Percentiles rank a stretch among this genome's conserved stretches.
These are phyloP conservation scores for Trametes polyzona DNA, from an alignment of 1,284 basidiomycete genomes.

Conservation along the genomic window DNA sequence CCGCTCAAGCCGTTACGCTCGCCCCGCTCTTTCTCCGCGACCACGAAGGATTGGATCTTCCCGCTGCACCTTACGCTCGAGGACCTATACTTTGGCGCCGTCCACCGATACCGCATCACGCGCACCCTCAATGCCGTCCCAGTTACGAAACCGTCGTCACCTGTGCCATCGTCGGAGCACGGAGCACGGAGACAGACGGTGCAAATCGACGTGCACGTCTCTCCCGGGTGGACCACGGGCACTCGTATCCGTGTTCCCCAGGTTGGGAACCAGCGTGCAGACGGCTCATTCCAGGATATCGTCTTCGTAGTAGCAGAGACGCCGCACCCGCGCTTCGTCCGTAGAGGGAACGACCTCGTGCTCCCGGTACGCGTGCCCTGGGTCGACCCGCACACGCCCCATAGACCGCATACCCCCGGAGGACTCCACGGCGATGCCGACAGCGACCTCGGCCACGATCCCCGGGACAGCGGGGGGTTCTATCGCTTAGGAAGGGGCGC, in stretches of 20 bases:
- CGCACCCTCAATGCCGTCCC: conserved; percentile 42
- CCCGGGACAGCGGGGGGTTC: conserved; percentile 8
- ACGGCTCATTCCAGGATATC: conserved; percentile 74
- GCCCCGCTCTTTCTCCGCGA: conserved; percentile 33
- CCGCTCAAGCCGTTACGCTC: conserved; percentile 42
- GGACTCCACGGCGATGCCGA: conserved; percentile 12
- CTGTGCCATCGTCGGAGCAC: neutral
- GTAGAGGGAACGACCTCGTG: conserved; percentile 76
- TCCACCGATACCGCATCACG: conserved; percentile 81
- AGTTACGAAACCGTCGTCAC: neutral
- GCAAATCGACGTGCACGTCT: conserved; percentile 74
- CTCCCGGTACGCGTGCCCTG: conserved; percentile 72
- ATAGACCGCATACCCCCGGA: conserved; percentile 28
- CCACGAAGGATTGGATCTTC: conserved; percentile 58
- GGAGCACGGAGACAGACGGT: conserved; percentile 68
- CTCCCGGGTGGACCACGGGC: conserved; percentile 73
- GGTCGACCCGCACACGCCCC: conserved; percentile 55
- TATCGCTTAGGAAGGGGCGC: conserved; percentile 11
- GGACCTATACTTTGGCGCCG: conserved; percentile 83
- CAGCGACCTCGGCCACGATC: conserved; percentile 1
- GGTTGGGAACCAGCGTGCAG: conserved; percentile 77
- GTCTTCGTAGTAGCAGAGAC: conserved; percentile 81
- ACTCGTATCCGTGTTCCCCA: conserved; percentile 78
- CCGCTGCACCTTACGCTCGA: conserved; percentile 82
- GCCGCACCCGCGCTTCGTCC: conserved; percentile 69